Percentiles rank a stretch among this genome's conserved stretches.
These are phyloP conservation scores for Crepidotus sp. DNA, from an alignment of 1,284 basidiomycete genomes.

Conservation along the genomic window DNA sequence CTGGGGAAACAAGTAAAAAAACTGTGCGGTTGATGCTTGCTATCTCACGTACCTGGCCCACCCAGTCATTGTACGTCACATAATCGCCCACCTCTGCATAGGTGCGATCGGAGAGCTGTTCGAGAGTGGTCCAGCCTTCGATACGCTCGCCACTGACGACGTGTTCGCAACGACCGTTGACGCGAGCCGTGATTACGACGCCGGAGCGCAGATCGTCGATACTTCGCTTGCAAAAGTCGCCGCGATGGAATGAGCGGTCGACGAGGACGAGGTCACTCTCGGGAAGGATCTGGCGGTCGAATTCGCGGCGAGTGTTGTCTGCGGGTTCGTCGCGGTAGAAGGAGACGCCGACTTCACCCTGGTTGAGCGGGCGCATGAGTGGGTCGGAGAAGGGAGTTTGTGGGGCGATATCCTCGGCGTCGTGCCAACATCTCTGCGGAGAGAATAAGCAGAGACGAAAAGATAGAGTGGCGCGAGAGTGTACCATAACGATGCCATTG, in stretches of 20 bases:
- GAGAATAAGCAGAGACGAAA: not conserved
- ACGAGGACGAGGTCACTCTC: constrained; percentile 67
- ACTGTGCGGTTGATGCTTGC: constrained; percentile 3
- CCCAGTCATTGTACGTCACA: constrained; percentile 79
- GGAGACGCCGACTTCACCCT: constrained; percentile 78
- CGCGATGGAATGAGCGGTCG: constrained; percentile 72
- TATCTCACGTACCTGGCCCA: constrained; percentile 63
- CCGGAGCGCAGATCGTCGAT: constrained; percentile 71
- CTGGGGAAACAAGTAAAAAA: constrained; percentile 18
- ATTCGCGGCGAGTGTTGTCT: constrained; percentile 5
- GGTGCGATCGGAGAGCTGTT: constrained; percentile 50
- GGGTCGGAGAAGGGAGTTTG: constrained; percentile 47
- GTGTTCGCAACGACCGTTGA: constrained; percentile 65
- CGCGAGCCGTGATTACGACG: constrained; percentile 56
- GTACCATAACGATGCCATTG: constrained; percentile 46
- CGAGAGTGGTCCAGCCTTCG: constrained; percentile 54
- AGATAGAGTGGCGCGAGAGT: not conserved
- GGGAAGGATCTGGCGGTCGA: constrained; percentile 57
- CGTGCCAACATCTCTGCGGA: constrained; percentile 71
- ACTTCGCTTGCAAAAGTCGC: constrained; percentile 79
- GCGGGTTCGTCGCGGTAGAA: constrained; percentile 43
- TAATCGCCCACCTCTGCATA: constrained; percentile 74
- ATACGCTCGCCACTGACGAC: constrained; percentile 59
- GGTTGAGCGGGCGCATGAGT: constrained; percentile 64
- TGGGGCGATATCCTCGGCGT: constrained; percentile 57